Evolutionary conservation across 2,329 filamentous ascomycete species (phyloP).

Genomic region (Xylariaceae sp.): DNA sequence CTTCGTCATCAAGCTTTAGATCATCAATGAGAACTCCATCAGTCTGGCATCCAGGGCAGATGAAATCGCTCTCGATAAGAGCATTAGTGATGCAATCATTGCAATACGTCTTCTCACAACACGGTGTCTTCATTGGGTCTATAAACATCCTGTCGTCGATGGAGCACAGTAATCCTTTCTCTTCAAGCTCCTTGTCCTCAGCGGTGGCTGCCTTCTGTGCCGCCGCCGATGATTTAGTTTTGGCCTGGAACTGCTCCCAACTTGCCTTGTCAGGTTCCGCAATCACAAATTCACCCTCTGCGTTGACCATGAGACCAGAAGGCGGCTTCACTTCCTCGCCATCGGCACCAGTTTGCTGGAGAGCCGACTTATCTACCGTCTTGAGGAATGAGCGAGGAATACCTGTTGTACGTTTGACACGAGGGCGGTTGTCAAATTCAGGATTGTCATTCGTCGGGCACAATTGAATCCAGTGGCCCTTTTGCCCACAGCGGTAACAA

Average conservation of each 20-base stretch:
- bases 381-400: constrained; percentile 96
- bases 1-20: constrained; percentile 81
- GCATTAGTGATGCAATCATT: constrained; percentile 99
- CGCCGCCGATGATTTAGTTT: constrained; percentile 84
- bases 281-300: constrained; percentile 96
- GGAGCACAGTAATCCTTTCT: constrained; percentile 87
- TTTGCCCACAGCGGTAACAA: constrained; percentile 94
- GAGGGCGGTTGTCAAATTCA: constrained; percentile 89
- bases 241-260: constrained; percentile 97
- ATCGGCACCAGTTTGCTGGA: constrained; percentile 75
- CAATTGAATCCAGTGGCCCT: constrained; percentile 98
- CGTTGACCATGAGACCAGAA: constrained; percentile 95
- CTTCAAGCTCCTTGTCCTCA: constrained; percentile 85
- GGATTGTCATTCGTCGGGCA: constrained; percentile 99
- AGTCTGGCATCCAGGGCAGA: constrained; percentile 89
- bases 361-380: constrained; percentile 89
- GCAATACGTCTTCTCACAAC: constrained; percentile 98
- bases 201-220: constrained; percentile 78
- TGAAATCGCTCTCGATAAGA: constrained; percentile 96
- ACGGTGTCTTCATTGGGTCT: constrained; percentile 98
- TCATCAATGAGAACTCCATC: constrained; percentile 94
- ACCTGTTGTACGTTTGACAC: constrained; percentile 94
- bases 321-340: constrained; percentile 79
- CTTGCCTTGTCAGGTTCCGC: constrained; percentile 93
- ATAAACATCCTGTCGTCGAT: constrained; percentile 98